phyloP scores from a whole-genome alignment of 441 rosid species.

The Mallotus repandus region DNA sequence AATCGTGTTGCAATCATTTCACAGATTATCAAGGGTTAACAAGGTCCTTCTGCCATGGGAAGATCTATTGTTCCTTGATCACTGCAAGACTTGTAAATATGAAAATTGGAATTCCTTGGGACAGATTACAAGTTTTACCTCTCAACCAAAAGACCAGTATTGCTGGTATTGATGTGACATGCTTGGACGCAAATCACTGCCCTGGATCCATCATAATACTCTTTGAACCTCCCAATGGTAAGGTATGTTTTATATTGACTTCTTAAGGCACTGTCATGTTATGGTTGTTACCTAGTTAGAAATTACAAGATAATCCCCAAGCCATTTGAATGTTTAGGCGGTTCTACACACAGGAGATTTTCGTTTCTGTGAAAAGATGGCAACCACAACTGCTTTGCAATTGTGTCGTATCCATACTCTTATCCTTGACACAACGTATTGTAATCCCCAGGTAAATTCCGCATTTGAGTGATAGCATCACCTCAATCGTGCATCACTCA shows the following conservation, averaged over 20 bases:
- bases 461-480: background rate
- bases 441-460: slow-evolving; percentile 76
- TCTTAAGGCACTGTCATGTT: slow-evolving; percentile 11
- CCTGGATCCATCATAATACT: slow-evolving; percentile 88
- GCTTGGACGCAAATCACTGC: slow-evolving; percentile 95
- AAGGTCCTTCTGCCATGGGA: slow-evolving; percentile 82
- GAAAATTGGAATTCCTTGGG: slow-evolving; percentile 93
- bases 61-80: slow-evolving; percentile 81
- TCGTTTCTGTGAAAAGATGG: slow-evolving; percentile 69
- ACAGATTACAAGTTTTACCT: slow-evolving; percentile 60
- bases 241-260: slow-evolving; percentile 53
- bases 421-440: slow-evolving; percentile 93
- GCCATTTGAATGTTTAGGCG: slow-evolving; percentile 42
- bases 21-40: slow-evolving; percentile 98
- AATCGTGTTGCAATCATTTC: slow-evolving; percentile 19
- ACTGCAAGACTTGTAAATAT: slow-evolving; percentile 84
- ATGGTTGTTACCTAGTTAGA: slow-evolving; percentile 8
- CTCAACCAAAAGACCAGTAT: slow-evolving; percentile 67
- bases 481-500: background rate
- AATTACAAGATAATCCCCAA: slow-evolving; percentile 14
- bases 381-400: slow-evolving; percentile 37
- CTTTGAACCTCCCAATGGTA: slow-evolving; percentile 82
- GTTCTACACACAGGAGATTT: slow-evolving; percentile 96
- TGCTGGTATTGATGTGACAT: slow-evolving; percentile 65
- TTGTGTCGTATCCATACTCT: slow-evolving; percentile 59